A percentile compares a stretch with the other conserved stretches of the same genome.
phyloP scores from a whole-genome alignment of 805 yeast species.

The Groenewaldozyma tartarivorans region DNA sequence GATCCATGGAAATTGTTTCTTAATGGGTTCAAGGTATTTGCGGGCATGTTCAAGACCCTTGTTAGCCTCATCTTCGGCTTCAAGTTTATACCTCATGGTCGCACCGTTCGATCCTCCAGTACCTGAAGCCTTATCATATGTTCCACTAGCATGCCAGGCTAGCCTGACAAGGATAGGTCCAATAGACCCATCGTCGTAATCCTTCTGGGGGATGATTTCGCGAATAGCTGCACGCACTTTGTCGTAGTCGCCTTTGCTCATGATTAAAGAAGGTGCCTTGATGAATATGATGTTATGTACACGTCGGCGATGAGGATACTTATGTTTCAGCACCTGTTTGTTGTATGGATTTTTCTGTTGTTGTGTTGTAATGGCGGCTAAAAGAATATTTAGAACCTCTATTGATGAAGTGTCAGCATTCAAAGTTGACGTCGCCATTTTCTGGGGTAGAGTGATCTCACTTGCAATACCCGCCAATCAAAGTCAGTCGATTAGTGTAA shows the following conservation, averaged over 20 bases:
- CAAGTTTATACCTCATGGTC: slow-evolving; percentile 41
- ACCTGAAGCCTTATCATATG: slow-evolving; percentile 49
- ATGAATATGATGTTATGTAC: too few relatives aligned
- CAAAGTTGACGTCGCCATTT: too few relatives aligned
- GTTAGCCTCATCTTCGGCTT: slow-evolving; percentile 36
- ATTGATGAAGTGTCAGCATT: too few relatives aligned
- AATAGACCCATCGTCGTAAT: slow-evolving; percentile 56
- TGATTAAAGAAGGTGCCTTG: too few relatives aligned
- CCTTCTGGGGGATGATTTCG: slow-evolving; percentile 33
- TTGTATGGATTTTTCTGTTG: background rate
- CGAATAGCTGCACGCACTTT: slow-evolving; percentile 31
- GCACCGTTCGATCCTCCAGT: slow-evolving; percentile 48
- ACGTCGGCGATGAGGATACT: too few relatives aligned
- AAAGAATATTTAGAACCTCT: too few relatives aligned
- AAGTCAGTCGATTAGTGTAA: too few relatives aligned
- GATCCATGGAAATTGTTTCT: slow-evolving; percentile 48
- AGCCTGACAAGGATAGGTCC: slow-evolving; percentile 72
- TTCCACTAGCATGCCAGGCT: slow-evolving; percentile 83
- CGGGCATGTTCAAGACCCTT: slow-evolving; percentile 47
- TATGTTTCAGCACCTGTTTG: background rate
- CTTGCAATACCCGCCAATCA: too few relatives aligned
- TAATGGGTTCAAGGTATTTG: slow-evolving; percentile 45
- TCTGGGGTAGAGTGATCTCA: too few relatives aligned
- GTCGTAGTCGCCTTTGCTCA: slow-evolving; percentile 28
- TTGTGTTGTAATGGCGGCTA: too few relatives aligned